Conservation (phyloP, 805 yeast genomes). For the Grigorovia humatica region DNA sequence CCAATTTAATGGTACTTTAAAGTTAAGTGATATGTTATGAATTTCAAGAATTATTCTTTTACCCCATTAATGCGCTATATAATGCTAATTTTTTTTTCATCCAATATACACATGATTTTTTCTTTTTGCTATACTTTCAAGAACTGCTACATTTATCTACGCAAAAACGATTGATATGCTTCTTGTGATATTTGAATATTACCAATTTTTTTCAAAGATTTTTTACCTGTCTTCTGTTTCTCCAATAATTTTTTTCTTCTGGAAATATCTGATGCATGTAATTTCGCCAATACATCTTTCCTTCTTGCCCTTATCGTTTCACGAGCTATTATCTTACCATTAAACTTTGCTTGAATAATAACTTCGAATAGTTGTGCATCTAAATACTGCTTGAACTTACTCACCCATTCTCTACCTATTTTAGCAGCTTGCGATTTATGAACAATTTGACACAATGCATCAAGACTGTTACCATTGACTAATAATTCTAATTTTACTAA, state of each 20-base stretch:
- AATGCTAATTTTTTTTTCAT: neutral
- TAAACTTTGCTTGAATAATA: constrained; percentile 81
- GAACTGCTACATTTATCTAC: constrained; percentile 7
- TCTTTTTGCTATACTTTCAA: neutral
- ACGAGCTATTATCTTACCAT: constrained; percentile 73
- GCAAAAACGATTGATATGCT: constrained; percentile 79
- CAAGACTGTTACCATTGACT: constrained; percentile 82
- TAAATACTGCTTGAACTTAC: constrained; percentile 67
- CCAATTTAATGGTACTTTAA: constrained; percentile 45
- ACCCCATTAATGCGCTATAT: too few relatives aligned
- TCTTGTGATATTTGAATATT: constrained; percentile 69
- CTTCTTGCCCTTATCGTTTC: constrained; percentile 90
- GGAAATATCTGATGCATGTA: constrained; percentile 89
- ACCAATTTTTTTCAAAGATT: constrained; percentile 64
- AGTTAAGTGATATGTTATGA: constrained; percentile 20
- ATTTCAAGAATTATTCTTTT: too few relatives aligned
- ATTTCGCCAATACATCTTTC: constrained; percentile 86
- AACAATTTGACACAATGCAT: constrained; percentile 86
- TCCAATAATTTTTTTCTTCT: constrained; percentile 80
- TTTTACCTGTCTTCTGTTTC: constrained; percentile 91
- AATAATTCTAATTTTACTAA: constrained; percentile 79
- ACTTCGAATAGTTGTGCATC: constrained; percentile 84
- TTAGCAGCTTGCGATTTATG: constrained; percentile 67
- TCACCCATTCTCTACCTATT: constrained; percentile 74
- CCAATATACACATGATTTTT: neutral